phyloP scores from a whole-genome alignment of 345 rosid species.

The Euphorbia pulcherrima region DNA sequence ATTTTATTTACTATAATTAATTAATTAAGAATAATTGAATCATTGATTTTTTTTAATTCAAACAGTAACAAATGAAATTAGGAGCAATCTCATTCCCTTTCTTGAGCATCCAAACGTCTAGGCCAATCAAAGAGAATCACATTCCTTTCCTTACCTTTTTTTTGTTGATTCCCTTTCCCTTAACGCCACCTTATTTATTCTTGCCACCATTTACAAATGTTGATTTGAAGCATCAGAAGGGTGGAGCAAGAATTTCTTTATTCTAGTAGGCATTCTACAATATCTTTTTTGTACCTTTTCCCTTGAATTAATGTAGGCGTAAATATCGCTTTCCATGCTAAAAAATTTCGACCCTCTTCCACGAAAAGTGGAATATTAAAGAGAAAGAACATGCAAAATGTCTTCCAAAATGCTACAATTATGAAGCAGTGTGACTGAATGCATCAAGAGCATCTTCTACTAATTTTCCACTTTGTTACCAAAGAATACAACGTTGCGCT shows the following conservation, averaged over 20 bases:
- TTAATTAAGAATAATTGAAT: no score
- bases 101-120: no score
- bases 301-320: constrained; percentile 24
- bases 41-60: no score
- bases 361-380: constrained; percentile 50
- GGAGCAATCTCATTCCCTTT: no score
- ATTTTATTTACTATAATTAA: no score
- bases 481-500: constrained; percentile 20
- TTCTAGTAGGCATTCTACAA: constrained; percentile 21
- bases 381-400: constrained; percentile 31
- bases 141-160: no score
- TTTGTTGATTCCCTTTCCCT: no score
- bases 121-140: no score
- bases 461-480: constrained; percentile 13
- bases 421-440: constrained; percentile 41
- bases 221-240: constrained; percentile 12
- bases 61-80: no score
- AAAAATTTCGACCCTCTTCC: constrained; percentile 33
- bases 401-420: constrained; percentile 38
- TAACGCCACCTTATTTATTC: no score
- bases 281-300: constrained; percentile 24
- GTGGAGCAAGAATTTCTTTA: background rate
- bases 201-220: constrained; percentile 7
- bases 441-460: constrained; percentile 41
- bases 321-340: constrained; percentile 21